These are phyloP conservation scores for Nothopassalora personata DNA, from an alignment of 2,329 filamentous ascomycete genomes.

Conservation along the genomic window DNA sequence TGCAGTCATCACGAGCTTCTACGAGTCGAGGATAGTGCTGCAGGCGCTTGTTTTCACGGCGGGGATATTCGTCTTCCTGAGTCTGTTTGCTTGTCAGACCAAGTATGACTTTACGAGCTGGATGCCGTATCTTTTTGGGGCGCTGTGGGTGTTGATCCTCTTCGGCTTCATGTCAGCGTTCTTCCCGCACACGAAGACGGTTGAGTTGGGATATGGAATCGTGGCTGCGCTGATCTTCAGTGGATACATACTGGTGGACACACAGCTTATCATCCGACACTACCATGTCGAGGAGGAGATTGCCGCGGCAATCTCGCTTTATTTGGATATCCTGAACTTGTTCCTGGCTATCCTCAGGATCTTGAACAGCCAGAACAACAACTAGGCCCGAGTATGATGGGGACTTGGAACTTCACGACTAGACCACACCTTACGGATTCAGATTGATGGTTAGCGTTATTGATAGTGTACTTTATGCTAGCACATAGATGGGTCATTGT, in stretches of 20 bases:
- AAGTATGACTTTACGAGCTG: slow-evolving; percentile 98
- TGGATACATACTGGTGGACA: slow-evolving; percentile 92
- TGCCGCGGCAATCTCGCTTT: slow-evolving; percentile 66
- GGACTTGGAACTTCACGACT: neutral
- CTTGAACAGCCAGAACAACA: slow-evolving; percentile 91
- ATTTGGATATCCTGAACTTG: slow-evolving; percentile 66
- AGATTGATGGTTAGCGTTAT: slow-evolving; percentile 1
- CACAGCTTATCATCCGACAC: slow-evolving; percentile 88
- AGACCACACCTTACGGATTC: neutral
- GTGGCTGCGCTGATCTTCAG: slow-evolving; percentile 83
- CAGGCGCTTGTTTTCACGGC: slow-evolving; percentile 83
- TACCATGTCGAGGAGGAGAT: slow-evolving; percentile 73
- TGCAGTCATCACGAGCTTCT: slow-evolving; percentile 88
- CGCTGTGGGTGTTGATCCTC: slow-evolving; percentile 80
- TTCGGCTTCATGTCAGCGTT: slow-evolving; percentile 92
- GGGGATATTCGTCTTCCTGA: slow-evolving; percentile 59
- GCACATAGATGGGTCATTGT: neutral
- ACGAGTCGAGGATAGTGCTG: slow-evolving; percentile 75
- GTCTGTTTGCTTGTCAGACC: slow-evolving; percentile 87
- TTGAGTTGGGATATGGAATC: slow-evolving; percentile 81
- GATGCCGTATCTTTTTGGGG: slow-evolving; percentile 92
- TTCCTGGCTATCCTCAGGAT: slow-evolving; percentile 95
- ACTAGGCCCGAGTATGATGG: slow-evolving; percentile 50
- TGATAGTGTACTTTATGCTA: neutral
- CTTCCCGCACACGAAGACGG: slow-evolving; percentile 74